Evolutionary conservation across 768 basidiomycete species (phyloP).

Genomic region (Dictyophora rubrovolvata): DNA sequence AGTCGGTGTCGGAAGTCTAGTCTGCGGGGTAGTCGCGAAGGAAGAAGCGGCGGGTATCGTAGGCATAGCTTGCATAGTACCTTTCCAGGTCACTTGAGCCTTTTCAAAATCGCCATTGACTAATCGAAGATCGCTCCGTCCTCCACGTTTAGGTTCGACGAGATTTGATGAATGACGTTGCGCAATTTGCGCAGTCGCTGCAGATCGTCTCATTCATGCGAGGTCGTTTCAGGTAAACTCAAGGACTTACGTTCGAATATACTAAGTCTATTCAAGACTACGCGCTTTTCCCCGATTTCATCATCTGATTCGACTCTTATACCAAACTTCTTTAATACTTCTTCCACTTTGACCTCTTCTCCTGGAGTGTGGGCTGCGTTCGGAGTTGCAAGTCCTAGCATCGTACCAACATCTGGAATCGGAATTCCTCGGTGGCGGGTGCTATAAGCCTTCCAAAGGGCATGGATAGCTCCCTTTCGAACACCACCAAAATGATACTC

Average conservation of each 20-base stretch:
- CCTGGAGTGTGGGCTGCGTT: background rate
- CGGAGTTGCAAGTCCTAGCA: background rate
- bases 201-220: conserved; percentile 18
- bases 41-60: conserved; percentile 11
- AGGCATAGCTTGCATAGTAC: background rate
- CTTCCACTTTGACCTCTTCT: background rate
- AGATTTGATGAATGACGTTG: conserved; percentile 4
- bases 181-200: conserved; percentile 11
- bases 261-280: conserved; percentile 21
- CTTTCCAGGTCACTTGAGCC: conserved; percentile 13
- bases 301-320: conserved; percentile 41
- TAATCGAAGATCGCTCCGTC: conserved; percentile 47
- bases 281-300: conserved; percentile 36
- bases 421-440: conserved; percentile 2
- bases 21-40: conserved; percentile 5
- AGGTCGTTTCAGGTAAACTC: conserved; percentile 18
- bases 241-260: conserved; percentile 25
- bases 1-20: conserved; percentile 5
- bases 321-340: background rate
- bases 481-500: conserved; percentile 71
- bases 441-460: conserved; percentile 8
- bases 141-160: conserved; percentile 55
- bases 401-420: background rate
- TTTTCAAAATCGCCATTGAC: conserved; percentile 48
- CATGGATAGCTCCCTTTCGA: conserved; percentile 14